A percentile compares a stretch with the other conserved stretches of the same genome.
These are phyloP conservation scores for Apodospora peruviana DNA, from an alignment of 495 filamentous ascomycete species.

Conservation along the genomic window DNA sequence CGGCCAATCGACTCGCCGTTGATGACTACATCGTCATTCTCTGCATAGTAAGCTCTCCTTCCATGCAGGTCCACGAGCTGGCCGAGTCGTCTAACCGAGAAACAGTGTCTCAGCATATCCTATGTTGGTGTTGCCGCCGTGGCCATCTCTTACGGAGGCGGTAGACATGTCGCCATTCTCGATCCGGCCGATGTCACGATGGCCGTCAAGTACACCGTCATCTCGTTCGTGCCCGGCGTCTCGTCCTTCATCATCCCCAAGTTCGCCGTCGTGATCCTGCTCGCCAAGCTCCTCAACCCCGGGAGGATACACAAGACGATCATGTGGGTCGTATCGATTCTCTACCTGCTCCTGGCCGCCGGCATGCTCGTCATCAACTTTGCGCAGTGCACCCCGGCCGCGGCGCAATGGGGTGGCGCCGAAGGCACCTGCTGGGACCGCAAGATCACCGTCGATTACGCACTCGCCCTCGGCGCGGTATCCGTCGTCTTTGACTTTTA, in stretches of 20 bases:
- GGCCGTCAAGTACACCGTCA: slow-evolving; percentile 13
- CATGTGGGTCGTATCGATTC: slow-evolving; percentile 17
- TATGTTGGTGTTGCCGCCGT: slow-evolving; percentile 12
- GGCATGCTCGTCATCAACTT: slow-evolving; percentile 20
- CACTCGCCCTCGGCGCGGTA: slow-evolving; percentile 10
- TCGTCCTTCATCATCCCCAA: slow-evolving; percentile 20
- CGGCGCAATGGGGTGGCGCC: slow-evolving; percentile 15
- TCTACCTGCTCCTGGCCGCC: slow-evolving; percentile 7
- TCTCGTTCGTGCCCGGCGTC: slow-evolving; percentile 23
- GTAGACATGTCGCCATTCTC: slow-evolving; percentile 14
- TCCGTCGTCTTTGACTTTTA: slow-evolving; percentile 24
- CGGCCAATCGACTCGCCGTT: slow-evolving; percentile 4
- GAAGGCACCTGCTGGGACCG: slow-evolving; percentile 15
- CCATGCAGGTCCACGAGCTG: neutral
- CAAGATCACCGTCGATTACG: slow-evolving; percentile 13
- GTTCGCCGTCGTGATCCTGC: slow-evolving; percentile 20
- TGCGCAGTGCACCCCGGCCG: slow-evolving; percentile 18
- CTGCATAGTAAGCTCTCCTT: slow-evolving; percentile 5
- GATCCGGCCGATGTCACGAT: slow-evolving; percentile 2
- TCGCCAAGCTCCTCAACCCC: slow-evolving; percentile 17
- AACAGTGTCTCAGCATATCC: slow-evolving; percentile 6
- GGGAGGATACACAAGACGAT: slow-evolving; percentile 3
- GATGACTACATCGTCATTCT: slow-evolving; percentile 11
- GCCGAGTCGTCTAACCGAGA: neutral
- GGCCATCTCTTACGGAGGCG: slow-evolving; percentile 14